Evolutionary conservation across 805 yeast species (phyloP), one percentile per base, ranked within the genome.

Genomic region (Wickerhamiella lipophila): DNA sequence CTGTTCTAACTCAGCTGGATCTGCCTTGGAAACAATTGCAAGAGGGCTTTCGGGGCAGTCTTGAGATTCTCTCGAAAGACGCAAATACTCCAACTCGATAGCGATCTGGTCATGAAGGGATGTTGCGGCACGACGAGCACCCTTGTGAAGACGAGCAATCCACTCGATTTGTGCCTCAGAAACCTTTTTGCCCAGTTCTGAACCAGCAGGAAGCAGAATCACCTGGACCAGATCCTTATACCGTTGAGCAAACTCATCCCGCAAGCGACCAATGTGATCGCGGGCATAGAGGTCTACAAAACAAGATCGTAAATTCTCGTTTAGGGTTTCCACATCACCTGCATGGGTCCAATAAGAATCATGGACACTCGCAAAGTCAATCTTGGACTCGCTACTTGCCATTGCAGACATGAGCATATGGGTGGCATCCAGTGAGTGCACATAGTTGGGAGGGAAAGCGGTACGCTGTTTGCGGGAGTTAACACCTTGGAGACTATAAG

Each of bases 291-390:
- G 69, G 47, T 73, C 68, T 53, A 92, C 81, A 63, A 89, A 89
- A 51, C 83, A 79, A 32, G 82, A 79, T 60, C 98, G 75, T 54
- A 92, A 68, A 41, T 75, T 68, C 12, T 57, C 59, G 64, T 79
- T 85, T 92, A 89, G 80, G 2, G 60, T 61, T 52, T 79, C 80
- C 38, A 89, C 78, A 62, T 84, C 89, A 45, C 77, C 68, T 1
- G 98, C 96, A 62, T 92, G 97, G 0, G 97, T 87, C 98, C 98
- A 89, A 64, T 84, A 89, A 0, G 97, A 89, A 63, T 89, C 98
- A 65, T 89, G 98, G 21, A 89, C 98, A 0, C 97, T 79, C 0
- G 97, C 96, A 71, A 92, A 89, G 11, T 78, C 70, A 45, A 92
- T 65, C 0, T 76, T 77, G 1, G 62, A 61, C 38, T 78, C 72